phyloP scores from a whole-genome alignment of 2,329 filamentous ascomycete species.

The Clarireedia paspali region DNA sequence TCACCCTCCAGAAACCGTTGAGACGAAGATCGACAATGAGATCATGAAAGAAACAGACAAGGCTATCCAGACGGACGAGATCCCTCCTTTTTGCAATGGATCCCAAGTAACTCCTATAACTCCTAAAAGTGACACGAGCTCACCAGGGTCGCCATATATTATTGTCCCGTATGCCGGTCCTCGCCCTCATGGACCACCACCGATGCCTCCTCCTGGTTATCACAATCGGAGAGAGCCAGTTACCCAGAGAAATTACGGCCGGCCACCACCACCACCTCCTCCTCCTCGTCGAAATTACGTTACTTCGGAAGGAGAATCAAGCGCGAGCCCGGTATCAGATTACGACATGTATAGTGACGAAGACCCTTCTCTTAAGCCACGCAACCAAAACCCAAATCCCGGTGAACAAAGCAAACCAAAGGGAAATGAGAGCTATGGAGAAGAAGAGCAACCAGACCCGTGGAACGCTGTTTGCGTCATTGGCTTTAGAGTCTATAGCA shows the following conservation, averaged over 20 bases:
- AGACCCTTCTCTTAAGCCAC: constrained; percentile 46
- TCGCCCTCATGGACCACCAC: neutral
- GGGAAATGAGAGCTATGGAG: constrained; percentile 21
- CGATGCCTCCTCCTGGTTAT: constrained; percentile 12
- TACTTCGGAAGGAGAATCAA: constrained; percentile 44
- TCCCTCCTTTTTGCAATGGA: constrained; percentile 6
- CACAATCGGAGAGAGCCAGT: neutral
- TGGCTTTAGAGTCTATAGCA: constrained; percentile 35
- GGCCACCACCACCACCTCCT: constrained; percentile 22
- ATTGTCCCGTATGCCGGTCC: neutral
- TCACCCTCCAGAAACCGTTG: neutral
- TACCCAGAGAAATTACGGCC: neutral
- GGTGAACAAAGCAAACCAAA: constrained; percentile 16
- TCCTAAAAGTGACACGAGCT: constrained; percentile 13
- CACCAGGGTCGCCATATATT: constrained; percentile 4
- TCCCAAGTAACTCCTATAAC: constrained; percentile 22
- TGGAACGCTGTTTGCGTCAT: constrained; percentile 38
- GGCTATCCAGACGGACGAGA: constrained; percentile 20
- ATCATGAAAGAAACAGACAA: constrained; percentile 19
- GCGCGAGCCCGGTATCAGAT: constrained; percentile 51
- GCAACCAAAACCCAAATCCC: constrained; percentile 27
- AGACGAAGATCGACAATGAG: neutral
- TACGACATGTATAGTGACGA: constrained; percentile 52
- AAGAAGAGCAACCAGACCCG: constrained; percentile 32
- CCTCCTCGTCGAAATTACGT: constrained; percentile 28